These are phyloP conservation scores for Diaporthe caulivora DNA, from an alignment of 2,329 filamentous ascomycete species.

Conservation along the genomic window DNA sequence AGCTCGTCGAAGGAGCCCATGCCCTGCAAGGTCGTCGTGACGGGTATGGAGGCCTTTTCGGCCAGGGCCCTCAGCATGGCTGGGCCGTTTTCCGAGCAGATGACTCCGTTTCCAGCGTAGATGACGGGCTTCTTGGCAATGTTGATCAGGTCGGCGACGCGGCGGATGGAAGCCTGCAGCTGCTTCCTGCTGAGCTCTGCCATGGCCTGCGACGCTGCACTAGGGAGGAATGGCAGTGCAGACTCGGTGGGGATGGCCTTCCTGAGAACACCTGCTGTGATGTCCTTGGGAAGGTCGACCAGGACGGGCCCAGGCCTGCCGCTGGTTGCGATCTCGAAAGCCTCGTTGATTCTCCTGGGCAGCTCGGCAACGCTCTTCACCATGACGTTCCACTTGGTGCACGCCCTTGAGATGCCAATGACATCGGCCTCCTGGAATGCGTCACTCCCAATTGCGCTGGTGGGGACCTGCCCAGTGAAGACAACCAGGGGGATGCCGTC, in stretches of 20 bases:
- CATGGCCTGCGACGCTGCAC: constrained; percentile 86
- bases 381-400: constrained; percentile 99
- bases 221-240: constrained; percentile 83
- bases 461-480: constrained; percentile 93
- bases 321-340: constrained; percentile 96
- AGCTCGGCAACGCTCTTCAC: constrained; percentile 95
- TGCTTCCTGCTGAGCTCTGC: constrained; percentile 79
- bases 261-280: constrained; percentile 86
- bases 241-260: constrained; percentile 84
- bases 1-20: constrained; percentile 93
- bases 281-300: constrained; percentile 96
- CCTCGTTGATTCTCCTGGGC: constrained; percentile 94
- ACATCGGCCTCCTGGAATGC: constrained; percentile 98
- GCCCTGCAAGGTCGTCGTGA: constrained; percentile 95
- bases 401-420: constrained; percentile 91
- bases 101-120: constrained; percentile 92
- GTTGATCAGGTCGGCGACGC: constrained; percentile 87
- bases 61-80: constrained; percentile 85
- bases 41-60: constrained; percentile 91
- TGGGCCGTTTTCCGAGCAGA: constrained; percentile 83
- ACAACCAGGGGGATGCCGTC: constrained; percentile 97
- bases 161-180: constrained; percentile 78
- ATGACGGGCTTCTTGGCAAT: constrained; percentile 93
- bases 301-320: constrained; percentile 94
- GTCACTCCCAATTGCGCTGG: constrained; percentile 90